Evolutionary conservation across 1,284 basidiomycete genomes (phyloP).

Genomic region (Ganoderma resinaceum): DNA sequence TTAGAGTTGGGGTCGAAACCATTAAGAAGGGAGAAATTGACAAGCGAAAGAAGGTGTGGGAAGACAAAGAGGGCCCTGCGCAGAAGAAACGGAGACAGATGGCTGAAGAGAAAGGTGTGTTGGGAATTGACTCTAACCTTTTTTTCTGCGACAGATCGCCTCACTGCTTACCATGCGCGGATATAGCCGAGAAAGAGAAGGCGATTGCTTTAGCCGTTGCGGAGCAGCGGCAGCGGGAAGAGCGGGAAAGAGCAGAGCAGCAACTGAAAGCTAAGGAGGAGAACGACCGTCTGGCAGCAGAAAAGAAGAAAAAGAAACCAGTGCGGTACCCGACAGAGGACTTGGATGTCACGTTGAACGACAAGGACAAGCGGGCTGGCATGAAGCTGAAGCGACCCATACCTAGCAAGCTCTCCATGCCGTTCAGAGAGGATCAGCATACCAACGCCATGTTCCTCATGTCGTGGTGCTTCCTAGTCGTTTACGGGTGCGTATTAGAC

Average conservation of each 20-base stretch:
- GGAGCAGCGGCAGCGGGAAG: conserved; percentile 73
- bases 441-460: conserved; percentile 88
- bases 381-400: conserved; percentile 73
- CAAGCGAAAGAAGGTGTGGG: conserved; percentile 89
- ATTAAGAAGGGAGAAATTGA: conserved; percentile 89
- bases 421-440: conserved; percentile 75
- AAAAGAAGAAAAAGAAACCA: conserved; percentile 89
- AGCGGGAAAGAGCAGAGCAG: conserved; percentile 69
- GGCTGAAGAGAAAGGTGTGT: conserved; percentile 75
- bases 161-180: conserved; percentile 8
- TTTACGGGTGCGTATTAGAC: conserved; percentile 78
- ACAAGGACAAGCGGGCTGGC: conserved; percentile 81
- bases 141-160: not conserved
- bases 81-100: conserved; percentile 84
- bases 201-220: conserved; percentile 45
- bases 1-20: conserved; percentile 78
- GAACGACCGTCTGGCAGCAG: conserved; percentile 70
- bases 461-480: conserved; percentile 92
- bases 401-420: conserved; percentile 68
- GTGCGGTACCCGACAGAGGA: conserved; percentile 89
- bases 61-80: conserved; percentile 80
- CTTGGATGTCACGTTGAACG: conserved; percentile 78
- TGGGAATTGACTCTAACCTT: not conserved
- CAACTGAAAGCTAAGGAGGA: conserved; percentile 74
- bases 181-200: conserved; percentile 40